These are phyloP conservation scores for Leishmania tropica DNA, from an alignment of 208 protist genomes.

Conservation along the genomic window DNA sequence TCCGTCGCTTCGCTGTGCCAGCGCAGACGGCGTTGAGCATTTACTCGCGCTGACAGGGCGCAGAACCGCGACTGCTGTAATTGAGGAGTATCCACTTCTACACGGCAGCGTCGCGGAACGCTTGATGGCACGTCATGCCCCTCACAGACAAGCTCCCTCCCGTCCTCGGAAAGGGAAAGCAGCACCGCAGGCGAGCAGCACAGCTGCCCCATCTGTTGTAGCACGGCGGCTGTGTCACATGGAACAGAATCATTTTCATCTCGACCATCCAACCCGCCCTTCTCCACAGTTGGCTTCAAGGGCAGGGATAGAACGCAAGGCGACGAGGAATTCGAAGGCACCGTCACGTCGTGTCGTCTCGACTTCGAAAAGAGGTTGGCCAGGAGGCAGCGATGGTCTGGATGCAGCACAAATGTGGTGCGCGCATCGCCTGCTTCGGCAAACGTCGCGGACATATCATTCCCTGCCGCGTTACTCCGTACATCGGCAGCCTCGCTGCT, in stretches of 20 bases:
- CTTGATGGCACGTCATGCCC: too few relatives aligned
- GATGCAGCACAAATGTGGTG: neutral
- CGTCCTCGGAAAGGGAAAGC: neutral
- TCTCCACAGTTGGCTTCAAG: too few relatives aligned
- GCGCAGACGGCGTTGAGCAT: neutral
- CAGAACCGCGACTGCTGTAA: neutral
- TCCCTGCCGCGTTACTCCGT: neutral
- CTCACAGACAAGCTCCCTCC: neutral
- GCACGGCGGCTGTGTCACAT: neutral
- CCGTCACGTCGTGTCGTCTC: neutral
- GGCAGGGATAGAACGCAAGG: neutral
- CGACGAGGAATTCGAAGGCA: neutral
- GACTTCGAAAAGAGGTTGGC: neutral
- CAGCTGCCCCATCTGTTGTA: neutral
- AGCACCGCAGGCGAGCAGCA: neutral
- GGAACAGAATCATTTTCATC: neutral
- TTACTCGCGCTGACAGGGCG: neutral
- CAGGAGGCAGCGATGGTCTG: slow-evolving; percentile 8
- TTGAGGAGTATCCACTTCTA: neutral
- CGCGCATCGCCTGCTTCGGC: neutral
- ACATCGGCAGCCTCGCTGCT: neutral
- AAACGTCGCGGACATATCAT: neutral
- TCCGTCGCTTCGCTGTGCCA: neutral
- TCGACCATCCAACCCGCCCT: neutral
- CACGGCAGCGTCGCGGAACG: neutral